Evolutionary conservation across 2,329 filamentous ascomycete species (phyloP).

Genomic region (Ceratocystis variospora): DNA sequence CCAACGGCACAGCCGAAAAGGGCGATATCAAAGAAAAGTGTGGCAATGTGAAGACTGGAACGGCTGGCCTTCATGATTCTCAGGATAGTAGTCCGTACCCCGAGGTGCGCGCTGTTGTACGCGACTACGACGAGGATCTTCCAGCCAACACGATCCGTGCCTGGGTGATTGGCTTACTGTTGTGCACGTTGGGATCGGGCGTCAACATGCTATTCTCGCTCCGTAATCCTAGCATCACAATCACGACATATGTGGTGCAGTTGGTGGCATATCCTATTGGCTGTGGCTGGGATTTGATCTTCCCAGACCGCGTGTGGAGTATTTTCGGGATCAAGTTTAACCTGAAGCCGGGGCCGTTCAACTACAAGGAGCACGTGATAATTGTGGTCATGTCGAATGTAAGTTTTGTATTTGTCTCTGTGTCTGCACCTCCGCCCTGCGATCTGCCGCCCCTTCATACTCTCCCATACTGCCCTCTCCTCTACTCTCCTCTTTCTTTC

Average conservation of each 20-base stretch:
- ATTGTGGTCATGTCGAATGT: constrained; percentile 53
- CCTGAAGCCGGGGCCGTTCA: constrained; percentile 43
- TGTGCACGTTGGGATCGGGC: constrained; percentile 48
- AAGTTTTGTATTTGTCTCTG: constrained; percentile 23
- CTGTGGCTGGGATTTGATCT: constrained; percentile 39
- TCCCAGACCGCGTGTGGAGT: constrained; percentile 39
- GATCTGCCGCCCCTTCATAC: not conserved
- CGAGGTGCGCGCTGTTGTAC: constrained; percentile 51
- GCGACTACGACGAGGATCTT: constrained; percentile 50
- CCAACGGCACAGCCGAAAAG: constrained; percentile 41
- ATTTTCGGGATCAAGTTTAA: constrained; percentile 42
- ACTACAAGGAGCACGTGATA: constrained; percentile 48
- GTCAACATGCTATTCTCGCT: constrained; percentile 49
- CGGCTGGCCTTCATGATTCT: constrained; percentile 30
- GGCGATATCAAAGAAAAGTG: not conserved
- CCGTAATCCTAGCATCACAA: constrained; percentile 44
- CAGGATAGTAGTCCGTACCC: constrained; percentile 55
- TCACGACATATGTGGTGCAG: constrained; percentile 49
- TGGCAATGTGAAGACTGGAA: constrained; percentile 34
- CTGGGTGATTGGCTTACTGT: constrained; percentile 47
- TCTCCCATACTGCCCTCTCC: not conserved
- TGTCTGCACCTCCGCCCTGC: not conserved
- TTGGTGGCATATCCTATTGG: constrained; percentile 48
- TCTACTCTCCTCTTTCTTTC: not conserved
- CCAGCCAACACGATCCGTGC: constrained; percentile 52